These are phyloP conservation scores for Rhazya stricta DNA, from an alignment of 257 asterid genomes.

Conservation along the genomic window DNA sequence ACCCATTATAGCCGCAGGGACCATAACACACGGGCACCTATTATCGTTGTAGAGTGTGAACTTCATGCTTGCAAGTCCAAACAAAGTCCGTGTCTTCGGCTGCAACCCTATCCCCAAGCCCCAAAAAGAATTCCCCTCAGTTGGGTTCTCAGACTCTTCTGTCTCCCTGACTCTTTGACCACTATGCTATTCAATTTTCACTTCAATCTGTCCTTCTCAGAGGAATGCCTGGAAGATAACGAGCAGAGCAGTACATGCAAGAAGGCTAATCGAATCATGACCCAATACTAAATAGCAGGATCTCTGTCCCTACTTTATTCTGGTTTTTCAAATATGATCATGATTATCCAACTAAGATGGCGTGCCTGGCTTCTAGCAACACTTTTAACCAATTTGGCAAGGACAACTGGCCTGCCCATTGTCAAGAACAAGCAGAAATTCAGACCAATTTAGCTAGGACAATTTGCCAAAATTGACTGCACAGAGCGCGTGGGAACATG, in stretches of 20 bases:
- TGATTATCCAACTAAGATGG: conserved; percentile 10
- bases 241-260: no score
- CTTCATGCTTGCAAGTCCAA: neutral
- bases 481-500: conserved; percentile 28
- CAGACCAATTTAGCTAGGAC: conserved; percentile 12
- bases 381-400: neutral
- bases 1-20: neutral
- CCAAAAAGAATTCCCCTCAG: neutral
- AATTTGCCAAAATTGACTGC: conserved; percentile 31
- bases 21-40: neutral
- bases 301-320: conserved; percentile 2
- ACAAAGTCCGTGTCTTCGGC: conserved; percentile 17
- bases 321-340: conserved; percentile 8
- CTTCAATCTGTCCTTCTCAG: no score
- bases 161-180: conserved; percentile 6
- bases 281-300: neutral
- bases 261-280: conserved; percentile 11
- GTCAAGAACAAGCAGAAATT: neutral
- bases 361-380: neutral
- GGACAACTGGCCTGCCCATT: neutral
- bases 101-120: conserved; percentile 7
- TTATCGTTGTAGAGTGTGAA: neutral
- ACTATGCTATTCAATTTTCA: neutral
- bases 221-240: no score
- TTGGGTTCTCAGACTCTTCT: neutral